Conservation (phyloP, 495 filamentous ascomycete genomes). For the Aspergillus bridgeri region DNA sequence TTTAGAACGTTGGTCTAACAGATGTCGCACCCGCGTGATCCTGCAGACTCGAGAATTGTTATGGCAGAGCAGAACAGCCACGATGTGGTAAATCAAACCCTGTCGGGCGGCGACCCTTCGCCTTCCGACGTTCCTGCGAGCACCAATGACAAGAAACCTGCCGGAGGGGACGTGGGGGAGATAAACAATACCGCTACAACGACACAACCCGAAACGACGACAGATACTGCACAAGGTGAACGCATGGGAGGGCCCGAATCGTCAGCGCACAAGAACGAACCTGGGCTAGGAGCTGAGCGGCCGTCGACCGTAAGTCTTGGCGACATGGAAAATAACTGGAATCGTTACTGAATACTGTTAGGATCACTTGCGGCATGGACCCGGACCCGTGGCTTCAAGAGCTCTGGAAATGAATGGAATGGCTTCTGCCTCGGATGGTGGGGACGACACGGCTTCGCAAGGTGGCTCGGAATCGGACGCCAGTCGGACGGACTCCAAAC, state of each 20-base stretch:
- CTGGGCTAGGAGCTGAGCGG: conserved; percentile 29
- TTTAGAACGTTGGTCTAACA: conserved; percentile 35
- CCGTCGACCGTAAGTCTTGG: conserved; percentile 30
- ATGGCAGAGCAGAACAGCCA: conserved; percentile 75
- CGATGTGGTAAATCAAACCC: conserved; percentile 76
- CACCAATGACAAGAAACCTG: conserved; percentile 51
- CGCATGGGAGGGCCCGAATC: conserved; percentile 21
- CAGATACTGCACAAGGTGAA: conserved; percentile 27
- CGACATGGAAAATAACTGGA: conserved; percentile 1
- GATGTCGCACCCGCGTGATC: conserved; percentile 27
- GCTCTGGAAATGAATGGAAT: conserved; percentile 46
- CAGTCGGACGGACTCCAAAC: conserved; percentile 51
- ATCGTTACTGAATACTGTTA: conserved; percentile 24
- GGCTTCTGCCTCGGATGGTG: conserved; percentile 39
- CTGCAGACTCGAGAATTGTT: conserved; percentile 64
- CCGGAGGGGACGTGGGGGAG: conserved; percentile 55
- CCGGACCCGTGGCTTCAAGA: conserved; percentile 35
- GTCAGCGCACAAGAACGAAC: conserved; percentile 22
- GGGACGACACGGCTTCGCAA: conserved; percentile 44
- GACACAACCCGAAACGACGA: conserved; percentile 25
- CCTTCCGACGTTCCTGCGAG: conserved; percentile 70
- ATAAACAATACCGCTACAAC: conserved; percentile 39
- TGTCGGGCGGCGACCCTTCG: conserved; percentile 70
- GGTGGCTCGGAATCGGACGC: conserved; percentile 49
- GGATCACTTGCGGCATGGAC: conserved; percentile 35